Conservation (phyloP, 345 rosid genomes). For the Brassica rapa region DNA sequence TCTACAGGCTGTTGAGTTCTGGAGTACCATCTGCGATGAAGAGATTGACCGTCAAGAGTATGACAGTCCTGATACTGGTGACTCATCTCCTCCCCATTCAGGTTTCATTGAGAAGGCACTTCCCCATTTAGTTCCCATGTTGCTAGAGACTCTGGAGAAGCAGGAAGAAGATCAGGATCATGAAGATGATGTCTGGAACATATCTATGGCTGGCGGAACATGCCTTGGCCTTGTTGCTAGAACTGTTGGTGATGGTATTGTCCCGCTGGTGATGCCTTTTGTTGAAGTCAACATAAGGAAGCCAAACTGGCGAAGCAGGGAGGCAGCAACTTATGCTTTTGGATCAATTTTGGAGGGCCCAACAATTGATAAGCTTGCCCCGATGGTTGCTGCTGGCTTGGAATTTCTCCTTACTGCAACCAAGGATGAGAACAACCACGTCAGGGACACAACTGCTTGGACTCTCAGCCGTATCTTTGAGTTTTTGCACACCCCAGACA, state of each 20-base stretch:
- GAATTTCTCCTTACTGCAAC: slow-evolving; percentile 78
- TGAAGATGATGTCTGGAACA: slow-evolving; percentile 82
- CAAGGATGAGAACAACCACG: slow-evolving; percentile 86
- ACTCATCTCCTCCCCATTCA: slow-evolving; percentile 65
- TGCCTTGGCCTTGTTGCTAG: slow-evolving; percentile 94
- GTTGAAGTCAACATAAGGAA: slow-evolving; percentile 72
- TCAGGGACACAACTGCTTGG: slow-evolving; percentile 97
- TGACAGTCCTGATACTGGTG: slow-evolving; percentile 62
- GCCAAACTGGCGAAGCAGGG: slow-evolving; percentile 82
- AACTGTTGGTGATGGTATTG: slow-evolving; percentile 87
- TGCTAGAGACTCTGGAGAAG: slow-evolving; percentile 83
- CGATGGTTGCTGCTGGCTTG: slow-evolving; percentile 75
- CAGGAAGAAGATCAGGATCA: slow-evolving; percentile 97
- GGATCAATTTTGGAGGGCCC: slow-evolving; percentile 97
- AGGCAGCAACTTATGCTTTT: slow-evolving; percentile 94
- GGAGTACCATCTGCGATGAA: slow-evolving; percentile 98
- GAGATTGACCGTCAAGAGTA: slow-evolving; percentile 92
- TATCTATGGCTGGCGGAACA: slow-evolving; percentile 98
- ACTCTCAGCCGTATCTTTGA: slow-evolving; percentile 89
- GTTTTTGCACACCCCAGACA: slow-evolving; percentile 75
- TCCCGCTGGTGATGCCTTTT: slow-evolving; percentile 93
- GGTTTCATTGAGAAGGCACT: slow-evolving; percentile 81
- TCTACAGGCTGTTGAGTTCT: slow-evolving; percentile 93
- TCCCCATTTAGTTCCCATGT: slow-evolving; percentile 69
- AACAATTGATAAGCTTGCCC: slow-evolving; percentile 66